Evolutionary conservation across 257 asterid species (phyloP), one percentile per base, ranked within the genome.

Genomic region (Nicotiana otophora): DNA sequence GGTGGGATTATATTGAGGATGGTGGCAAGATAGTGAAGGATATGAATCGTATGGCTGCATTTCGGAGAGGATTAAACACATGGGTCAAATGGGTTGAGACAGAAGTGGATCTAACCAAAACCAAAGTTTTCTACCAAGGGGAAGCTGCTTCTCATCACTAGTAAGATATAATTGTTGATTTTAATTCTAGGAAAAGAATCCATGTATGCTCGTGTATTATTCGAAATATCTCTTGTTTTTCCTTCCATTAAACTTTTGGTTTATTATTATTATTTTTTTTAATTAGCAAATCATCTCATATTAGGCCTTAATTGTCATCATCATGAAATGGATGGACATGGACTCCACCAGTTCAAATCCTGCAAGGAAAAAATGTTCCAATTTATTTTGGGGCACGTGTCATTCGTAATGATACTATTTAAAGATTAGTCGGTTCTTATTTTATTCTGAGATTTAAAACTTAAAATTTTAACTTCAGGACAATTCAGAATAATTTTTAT

Each of bases 111-210:
- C 82, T 82, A 9, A 64, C 80, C 57, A 87, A 66, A 84, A 84
- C 86, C 28, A 80, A 60, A 54, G 86, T 90, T 39, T 84, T 90
- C 78, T 88, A 83, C 76, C 90, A 81, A 64, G 91, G 84, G 10
- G 78, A 84, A 39, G 82, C 92, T 26, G 91, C 85, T 1, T 30
- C 81, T 66, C 92, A 90, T 66, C 74, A 84, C 63, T 54, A 82
- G 90, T 86, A 86, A 88, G 86, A 14, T 5, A 14, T 5, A n/a
- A 63, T 10, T 26, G 15, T 4, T 63, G 15, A 2, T 3, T 60
- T 8, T 60, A 60, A 60, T 57, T 57, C 26, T 7, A 55, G 7
- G 7, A 17, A 16, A 19, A 57, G 2, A 4, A 54, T 17, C 3
- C 9, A 55, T 2, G 5, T 14, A 14, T 58, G 12, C 10, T 58